Percentiles rank a stretch among this genome's conserved stretches.
phyloP scores from a whole-genome alignment of 163 green algal species.

The Chlorella variabilis region DNA sequence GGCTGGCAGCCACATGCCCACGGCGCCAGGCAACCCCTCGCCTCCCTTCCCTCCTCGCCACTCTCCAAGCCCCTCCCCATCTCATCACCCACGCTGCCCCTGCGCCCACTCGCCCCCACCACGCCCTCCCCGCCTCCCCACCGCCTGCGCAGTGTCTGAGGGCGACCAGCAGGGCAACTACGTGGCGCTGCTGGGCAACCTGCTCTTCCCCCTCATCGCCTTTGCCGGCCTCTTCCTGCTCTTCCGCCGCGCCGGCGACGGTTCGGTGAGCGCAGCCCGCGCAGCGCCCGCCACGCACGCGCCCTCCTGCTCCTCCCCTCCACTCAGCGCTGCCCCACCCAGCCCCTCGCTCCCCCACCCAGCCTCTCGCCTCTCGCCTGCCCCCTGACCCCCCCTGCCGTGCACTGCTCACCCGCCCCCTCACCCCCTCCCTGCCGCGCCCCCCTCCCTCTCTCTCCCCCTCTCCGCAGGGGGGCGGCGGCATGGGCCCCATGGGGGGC shows the following conservation, averaged over 20 bases:
- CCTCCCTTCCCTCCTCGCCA: neutral
- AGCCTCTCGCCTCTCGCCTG: neutral
- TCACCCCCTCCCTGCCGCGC: neutral
- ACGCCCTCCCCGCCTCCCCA: neutral
- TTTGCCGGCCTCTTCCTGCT: constrained; percentile 99
- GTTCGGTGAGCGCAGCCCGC: constrained; percentile 8
- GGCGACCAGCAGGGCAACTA: constrained; percentile 96
- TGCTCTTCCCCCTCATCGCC: constrained; percentile 98
- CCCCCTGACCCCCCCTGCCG: neutral
- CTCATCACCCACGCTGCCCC: neutral
- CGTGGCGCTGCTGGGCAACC: constrained; percentile 95
- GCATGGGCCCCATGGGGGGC: constrained; percentile 75
- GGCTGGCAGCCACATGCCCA: too few species aligned
- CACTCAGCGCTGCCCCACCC: neutral
- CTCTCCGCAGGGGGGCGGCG: constrained; percentile 57
- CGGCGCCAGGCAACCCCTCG: neutral
- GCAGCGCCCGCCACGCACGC: neutral
- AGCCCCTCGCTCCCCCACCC: neutral
- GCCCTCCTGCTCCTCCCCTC: neutral
- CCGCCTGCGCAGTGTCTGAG: constrained; percentile 89
- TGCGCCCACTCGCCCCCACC: neutral
- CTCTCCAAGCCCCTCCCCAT: neutral
- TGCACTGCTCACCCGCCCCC: neutral
- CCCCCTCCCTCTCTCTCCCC: neutral
- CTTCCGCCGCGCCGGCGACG: constrained; percentile 85